Evolutionary conservation across 2,329 filamentous ascomycete species (phyloP).

Genomic region (Didymella sp.): DNA sequence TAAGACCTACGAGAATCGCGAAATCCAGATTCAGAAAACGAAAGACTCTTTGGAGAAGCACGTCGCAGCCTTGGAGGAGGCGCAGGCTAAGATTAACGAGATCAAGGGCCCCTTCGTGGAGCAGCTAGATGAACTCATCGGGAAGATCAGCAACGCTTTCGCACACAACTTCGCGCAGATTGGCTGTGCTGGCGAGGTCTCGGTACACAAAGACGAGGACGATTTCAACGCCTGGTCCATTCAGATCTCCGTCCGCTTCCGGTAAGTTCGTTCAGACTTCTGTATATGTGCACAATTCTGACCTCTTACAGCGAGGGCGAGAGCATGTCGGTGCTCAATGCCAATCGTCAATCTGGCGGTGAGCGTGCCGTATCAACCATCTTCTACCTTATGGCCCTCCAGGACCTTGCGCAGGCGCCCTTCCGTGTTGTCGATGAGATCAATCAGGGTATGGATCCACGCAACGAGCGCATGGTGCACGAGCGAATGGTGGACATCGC

Average conservation of each 20-base stretch:
- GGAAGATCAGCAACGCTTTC: conserved; percentile 87
- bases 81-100: conserved; percentile 66
- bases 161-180: conserved; percentile 93
- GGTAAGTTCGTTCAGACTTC: conserved; percentile 59
- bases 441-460: conserved; percentile 99
- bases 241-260: conserved; percentile 93
- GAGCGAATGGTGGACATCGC: conserved; percentile 98
- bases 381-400: conserved; percentile 98
- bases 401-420: conserved; percentile 89
- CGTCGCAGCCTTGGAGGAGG: conserved; percentile 61
- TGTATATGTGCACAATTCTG: conserved; percentile 18
- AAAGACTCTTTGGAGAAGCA: conserved; percentile 64
- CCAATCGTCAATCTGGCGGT: conserved; percentile 93
- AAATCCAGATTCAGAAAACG: conserved; percentile 71
- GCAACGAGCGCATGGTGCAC: conserved; percentile 98
- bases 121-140: conserved; percentile 75
- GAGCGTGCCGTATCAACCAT: conserved; percentile 97
- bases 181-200: conserved; percentile 89
- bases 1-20: conserved; percentile 66
- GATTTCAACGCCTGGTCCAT: conserved; percentile 96
- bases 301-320: conserved; percentile 64
- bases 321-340: conserved; percentile 81
- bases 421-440: conserved; percentile 99
- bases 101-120: conserved; percentile 83
- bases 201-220: conserved; percentile 81